Percentiles rank a stretch among this genome's conserved stretches.
phyloP scores from a whole-genome alignment of 1,139 yeast genomes.

The Zygosaccharomyces sapae region DNA sequence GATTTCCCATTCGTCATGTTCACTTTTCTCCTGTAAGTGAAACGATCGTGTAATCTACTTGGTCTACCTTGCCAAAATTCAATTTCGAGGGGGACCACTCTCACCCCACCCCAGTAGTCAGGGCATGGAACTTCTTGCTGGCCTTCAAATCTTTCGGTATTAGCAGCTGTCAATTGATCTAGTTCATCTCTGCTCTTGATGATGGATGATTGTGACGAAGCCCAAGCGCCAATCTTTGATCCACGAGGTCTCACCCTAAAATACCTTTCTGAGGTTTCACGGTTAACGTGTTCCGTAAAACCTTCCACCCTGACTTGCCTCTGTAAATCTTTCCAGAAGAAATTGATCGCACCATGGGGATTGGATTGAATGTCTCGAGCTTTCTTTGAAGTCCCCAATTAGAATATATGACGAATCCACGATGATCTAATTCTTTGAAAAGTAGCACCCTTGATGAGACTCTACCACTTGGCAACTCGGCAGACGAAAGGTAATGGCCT shows the following conservation, averaged over 20 bases:
- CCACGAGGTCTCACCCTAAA: constrained; percentile 88
- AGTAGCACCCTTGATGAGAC: constrained; percentile 80
- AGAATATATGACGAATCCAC: constrained; percentile 82
- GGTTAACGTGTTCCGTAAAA: constrained; percentile 62
- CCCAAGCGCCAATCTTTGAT: constrained; percentile 94
- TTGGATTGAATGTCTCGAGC: constrained; percentile 65
- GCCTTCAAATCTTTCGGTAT: constrained; percentile 56
- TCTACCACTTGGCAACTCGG: constrained; percentile 80
- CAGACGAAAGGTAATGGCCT: constrained; percentile 76
- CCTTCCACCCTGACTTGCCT: constrained; percentile 95
- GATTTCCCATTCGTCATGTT: constrained; percentile 54
- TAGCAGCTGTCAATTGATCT: constrained; percentile 47
- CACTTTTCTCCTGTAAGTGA: constrained; percentile 62
- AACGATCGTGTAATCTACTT: constrained; percentile 85
- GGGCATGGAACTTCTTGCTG: constrained; percentile 82
- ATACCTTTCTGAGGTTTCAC: constrained; percentile 72
- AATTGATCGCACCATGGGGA: constrained; percentile 77
- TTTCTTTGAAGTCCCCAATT: constrained; percentile 90
- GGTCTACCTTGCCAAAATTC: constrained; percentile 98
- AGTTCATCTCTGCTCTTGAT: constrained; percentile 58
- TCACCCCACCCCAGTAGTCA: constrained; percentile 90
- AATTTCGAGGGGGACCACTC: constrained; percentile 80
- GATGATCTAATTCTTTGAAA: constrained; percentile 79
- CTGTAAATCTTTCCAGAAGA: constrained; percentile 88
- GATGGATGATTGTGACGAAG: constrained; percentile 77